These are phyloP conservation scores for Beauveria sp. DNA, from an alignment of 2,329 filamentous ascomycete species.

Conservation along the genomic window DNA sequence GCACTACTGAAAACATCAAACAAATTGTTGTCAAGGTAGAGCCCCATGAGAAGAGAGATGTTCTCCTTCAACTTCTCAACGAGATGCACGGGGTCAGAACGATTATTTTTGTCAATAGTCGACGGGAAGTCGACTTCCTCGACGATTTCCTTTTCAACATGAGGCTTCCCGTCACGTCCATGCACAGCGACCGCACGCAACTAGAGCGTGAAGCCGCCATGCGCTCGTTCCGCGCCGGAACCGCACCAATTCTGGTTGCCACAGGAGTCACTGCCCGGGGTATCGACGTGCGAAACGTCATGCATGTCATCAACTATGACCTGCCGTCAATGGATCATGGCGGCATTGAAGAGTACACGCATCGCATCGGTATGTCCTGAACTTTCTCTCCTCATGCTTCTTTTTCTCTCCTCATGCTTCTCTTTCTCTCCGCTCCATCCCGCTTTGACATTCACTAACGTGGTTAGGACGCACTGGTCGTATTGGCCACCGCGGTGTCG, in stretches of 20 bases:
- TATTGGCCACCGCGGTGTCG: slow-evolving; percentile 79
- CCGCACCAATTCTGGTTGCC: slow-evolving; percentile 71
- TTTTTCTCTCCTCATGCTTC: not conserved
- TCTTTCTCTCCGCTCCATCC: not conserved
- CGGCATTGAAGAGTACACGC: slow-evolving; percentile 89
- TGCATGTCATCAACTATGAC: slow-evolving; percentile 92
- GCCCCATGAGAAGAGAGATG: slow-evolving; percentile 57
- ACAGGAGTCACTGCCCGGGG: slow-evolving; percentile 85
- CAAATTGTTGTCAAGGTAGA: slow-evolving; percentile 68
- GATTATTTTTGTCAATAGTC: slow-evolving; percentile 84
- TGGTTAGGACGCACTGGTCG: slow-evolving; percentile 75
- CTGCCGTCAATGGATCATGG: slow-evolving; percentile 66
- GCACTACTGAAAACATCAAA: slow-evolving; percentile 72
- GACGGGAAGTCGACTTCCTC: slow-evolving; percentile 68
- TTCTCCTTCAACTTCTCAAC: slow-evolving; percentile 64
- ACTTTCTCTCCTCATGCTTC: not conserved
- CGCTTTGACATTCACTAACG: slow-evolving; percentile 2
- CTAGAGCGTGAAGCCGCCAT: slow-evolving; percentile 86
- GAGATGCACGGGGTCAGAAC: slow-evolving; percentile 66
- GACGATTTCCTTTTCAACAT: slow-evolving; percentile 84
- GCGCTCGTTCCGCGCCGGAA: slow-evolving; percentile 72
- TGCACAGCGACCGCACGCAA: slow-evolving; percentile 82
- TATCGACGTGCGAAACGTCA: slow-evolving; percentile 78
- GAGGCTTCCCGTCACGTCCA: slow-evolving; percentile 74
- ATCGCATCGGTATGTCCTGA: slow-evolving; percentile 70